Evolutionary conservation across 164 flowering plant genomes (phyloP).

Genomic region (Vitis riparia): DNA sequence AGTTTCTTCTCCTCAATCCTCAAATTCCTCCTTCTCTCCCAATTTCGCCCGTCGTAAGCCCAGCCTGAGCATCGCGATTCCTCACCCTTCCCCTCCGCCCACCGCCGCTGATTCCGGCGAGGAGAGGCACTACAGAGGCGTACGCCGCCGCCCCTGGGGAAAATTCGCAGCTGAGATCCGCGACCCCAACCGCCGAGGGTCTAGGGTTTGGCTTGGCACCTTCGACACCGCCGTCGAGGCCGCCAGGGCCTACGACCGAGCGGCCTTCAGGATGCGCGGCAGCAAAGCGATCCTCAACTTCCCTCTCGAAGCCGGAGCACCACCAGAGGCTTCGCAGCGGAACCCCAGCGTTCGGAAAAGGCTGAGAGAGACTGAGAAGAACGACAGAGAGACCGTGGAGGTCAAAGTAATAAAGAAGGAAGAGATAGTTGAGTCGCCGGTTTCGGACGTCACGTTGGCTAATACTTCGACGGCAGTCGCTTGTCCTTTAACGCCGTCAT

Average conservation of each 20-base stretch:
- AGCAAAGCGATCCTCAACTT: constrained; percentile 35
- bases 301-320: constrained; percentile 25
- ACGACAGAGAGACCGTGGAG: neutral
- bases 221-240: constrained; percentile 36
- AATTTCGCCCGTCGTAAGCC: constrained; percentile 13
- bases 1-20: neutral
- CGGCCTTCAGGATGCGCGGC: constrained; percentile 32
- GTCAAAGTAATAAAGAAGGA: constrained; percentile 14
- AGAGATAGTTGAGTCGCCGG: neutral
- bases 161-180: constrained; percentile 36
- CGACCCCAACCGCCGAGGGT: constrained; percentile 27
- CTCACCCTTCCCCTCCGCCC: neutral
- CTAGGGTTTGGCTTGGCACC: constrained; percentile 34
- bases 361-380: neutral
- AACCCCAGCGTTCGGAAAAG: neutral
- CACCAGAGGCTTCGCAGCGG: neutral
- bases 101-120: neutral
- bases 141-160: constrained; percentile 33
- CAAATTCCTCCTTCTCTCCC: neutral
- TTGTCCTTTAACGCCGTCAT: constrained; percentile 30
- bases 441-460: no score
- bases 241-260: constrained; percentile 32
- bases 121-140: constrained; percentile 29
- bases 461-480: neutral
- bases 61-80: constrained; percentile 10